These are phyloP conservation scores for Silybum marianum DNA, from an alignment of 129 eudicot genomes.

Conservation along the genomic window DNA sequence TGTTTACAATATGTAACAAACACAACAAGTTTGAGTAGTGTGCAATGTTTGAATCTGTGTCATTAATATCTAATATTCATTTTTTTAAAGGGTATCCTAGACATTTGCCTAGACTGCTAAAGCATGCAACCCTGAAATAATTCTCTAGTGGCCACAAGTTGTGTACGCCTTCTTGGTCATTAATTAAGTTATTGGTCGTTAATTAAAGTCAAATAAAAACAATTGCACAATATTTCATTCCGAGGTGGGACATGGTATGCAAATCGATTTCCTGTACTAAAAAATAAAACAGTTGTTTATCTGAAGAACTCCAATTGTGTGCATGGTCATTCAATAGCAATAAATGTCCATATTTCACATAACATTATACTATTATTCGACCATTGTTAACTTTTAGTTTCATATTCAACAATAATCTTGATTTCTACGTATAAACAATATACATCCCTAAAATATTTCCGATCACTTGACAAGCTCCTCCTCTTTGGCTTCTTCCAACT, in stretches of 20 bases:
- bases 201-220: not conserved
- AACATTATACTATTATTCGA: not conserved
- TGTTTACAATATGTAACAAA: not conserved
- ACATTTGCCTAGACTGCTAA: too few species aligned
- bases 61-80: not conserved
- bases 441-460: not conserved
- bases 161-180: not conserved
- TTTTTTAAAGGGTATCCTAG: too few species aligned
- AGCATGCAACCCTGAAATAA: too few species aligned
- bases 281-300: not conserved
- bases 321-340: not conserved
- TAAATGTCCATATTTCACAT: not conserved
- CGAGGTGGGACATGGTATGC: not conserved
- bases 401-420: not conserved
- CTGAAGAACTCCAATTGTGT: not conserved
- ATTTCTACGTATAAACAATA: constrained; percentile 26
- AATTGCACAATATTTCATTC: not conserved
- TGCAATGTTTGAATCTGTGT: not conserved
- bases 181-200: not conserved
- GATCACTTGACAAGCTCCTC: constrained; percentile 58
- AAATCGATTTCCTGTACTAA: too few species aligned
- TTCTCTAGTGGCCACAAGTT: too few species aligned
- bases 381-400: not conserved
- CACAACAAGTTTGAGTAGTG: not conserved
- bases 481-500: constrained; percentile 83